Evolutionary conservation across 176 grass and related monocot genomes (phyloP), one percentile per base, ranked within the genome.

Genomic region (Dactylis glomerata): DNA sequence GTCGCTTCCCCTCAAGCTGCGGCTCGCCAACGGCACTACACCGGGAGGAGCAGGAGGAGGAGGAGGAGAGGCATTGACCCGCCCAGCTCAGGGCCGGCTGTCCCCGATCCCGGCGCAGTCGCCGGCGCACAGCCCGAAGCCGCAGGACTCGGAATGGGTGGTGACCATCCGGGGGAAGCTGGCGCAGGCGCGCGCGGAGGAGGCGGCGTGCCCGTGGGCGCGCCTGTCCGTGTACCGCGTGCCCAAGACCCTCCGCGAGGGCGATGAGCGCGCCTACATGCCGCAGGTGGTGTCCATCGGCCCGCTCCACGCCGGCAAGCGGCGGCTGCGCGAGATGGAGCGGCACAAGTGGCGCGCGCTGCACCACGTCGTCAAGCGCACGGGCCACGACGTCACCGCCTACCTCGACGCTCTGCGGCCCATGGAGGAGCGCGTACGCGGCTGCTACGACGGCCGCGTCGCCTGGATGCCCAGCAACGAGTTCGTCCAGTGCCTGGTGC

Each of bases 311-410:
- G 93, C 58, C 76, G 91, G 85, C 45, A 66, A 87, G 30, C 86
- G 89, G 13, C 86, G 92, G 32, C 87, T 98, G 23, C 91, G 91
- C 13, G 93, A 94, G 45, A 95, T 98, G 96, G 93, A 98, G 32
- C 85, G 52, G 0, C 96, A 98, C 91, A 98, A 98, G 86, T 98
- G 96, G 96, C 93, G 96, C 78, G 93, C 91, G 19, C 77, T 98
- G 82, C 89, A 93, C 76, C 89, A 81, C 77, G 93, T 89, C 45
- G 74, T 98, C 42, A 77, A 87, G 85, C 92, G 96, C 83, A 93
- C 91, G 19, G 59, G 80, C 16, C 91, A 89, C 72, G 89, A 90
- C 61, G 84, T 98, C 78, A 68, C 81, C 33, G 2, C 57, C 9
- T 98, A 93, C 85, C 89, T 98, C 4, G 56, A 75, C 51, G 91